Evolutionary conservation across 768 basidiomycete genomes (phyloP).

Genomic region (Amanita brunnescens): DNA sequence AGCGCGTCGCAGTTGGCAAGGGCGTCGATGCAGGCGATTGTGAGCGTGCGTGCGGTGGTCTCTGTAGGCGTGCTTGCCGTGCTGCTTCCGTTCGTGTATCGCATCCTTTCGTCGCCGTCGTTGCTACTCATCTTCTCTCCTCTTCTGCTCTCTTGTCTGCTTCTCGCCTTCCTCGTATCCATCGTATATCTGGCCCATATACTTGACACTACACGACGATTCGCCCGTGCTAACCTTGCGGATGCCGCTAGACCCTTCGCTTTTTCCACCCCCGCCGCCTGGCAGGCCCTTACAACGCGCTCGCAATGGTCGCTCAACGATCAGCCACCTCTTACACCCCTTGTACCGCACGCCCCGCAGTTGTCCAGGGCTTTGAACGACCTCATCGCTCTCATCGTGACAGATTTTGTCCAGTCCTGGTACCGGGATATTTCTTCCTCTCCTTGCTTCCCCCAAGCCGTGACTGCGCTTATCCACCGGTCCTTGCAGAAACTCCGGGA

Average conservation of each 20-base stretch:
- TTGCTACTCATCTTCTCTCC: conserved; percentile 57
- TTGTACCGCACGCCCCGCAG: conserved; percentile 55
- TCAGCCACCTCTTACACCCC: conserved; percentile 56
- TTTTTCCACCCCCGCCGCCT: conserved; percentile 90
- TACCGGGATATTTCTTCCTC: conserved; percentile 82
- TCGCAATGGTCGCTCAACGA: conserved; percentile 83
- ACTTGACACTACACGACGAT: conserved; percentile 40
- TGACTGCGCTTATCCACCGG: conserved; percentile 66
- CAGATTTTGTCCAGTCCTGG: conserved; percentile 88
- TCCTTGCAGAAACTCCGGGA: conserved; percentile 50
- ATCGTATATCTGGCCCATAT: conserved; percentile 49
- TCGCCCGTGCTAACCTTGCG: conserved; percentile 28
- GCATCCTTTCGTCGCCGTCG: conserved; percentile 59
- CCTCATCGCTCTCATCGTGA: conserved; percentile 69
- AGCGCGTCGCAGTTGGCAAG: neutral
- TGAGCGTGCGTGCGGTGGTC: conserved; percentile 37
- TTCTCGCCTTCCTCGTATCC: conserved; percentile 41
- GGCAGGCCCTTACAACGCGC: conserved; percentile 83
- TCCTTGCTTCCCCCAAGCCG: conserved; percentile 79
- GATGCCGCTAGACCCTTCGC: conserved; percentile 64
- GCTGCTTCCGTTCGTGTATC: conserved; percentile 43
- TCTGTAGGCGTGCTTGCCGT: conserved; percentile 50
- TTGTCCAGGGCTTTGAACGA: conserved; percentile 71
- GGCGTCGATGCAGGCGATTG: neutral
- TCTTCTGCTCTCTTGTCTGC: conserved; percentile 39